Evolutionary conservation across 441 rosid genomes (phyloP), one percentile per base, ranked within the genome.

Genomic region (Adansonia grandidieri): DNA sequence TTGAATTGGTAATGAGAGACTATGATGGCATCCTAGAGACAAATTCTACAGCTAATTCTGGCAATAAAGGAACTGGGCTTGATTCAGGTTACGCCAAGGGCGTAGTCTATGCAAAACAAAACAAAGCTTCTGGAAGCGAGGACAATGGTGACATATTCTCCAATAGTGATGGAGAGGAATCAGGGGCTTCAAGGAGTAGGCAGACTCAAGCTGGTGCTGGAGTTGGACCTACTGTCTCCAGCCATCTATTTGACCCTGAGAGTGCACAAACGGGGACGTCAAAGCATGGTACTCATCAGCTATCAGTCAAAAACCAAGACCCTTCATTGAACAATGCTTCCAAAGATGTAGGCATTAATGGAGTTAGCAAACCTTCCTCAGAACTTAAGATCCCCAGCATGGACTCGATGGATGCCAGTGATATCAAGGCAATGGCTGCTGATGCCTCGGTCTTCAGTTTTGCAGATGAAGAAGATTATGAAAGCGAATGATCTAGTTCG

Each of bases 381-480:
- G 66, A 60, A 44, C 64, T 42, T 17, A 82, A 51, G 44, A 73
- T 74, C 1, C 79, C 77, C n/a, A 78, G 80, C 28, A 11, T 77
- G 9, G 72, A 78, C 61, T 86, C 91, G 7, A 75, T 73, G 1
- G 92, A 82, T 7, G 86, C 69, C 61, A 90, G 85, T 75, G 87
- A 92, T 78, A 84, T 92, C 62, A 92, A 90, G 77, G 89, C 91
- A 57, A 93, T 92, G 5, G 97, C 98, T 73, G 96, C 98, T 24
- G 97, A 94, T 64, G 94, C 96, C 50, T 94, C 96, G 0, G 96
- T 94, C 64, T 92, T 92, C 74, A 83, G 84, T 44, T 92, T 93
- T 47, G 97, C 97, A 73, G 94, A 93, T 47, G 95, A 92, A n/a
- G 94, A 89, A 78, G 97, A 93, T 76, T 88, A 78, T 22, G 91